Conservation (phyloP, 2,329 filamentous ascomycete genomes). For the Chalaropsis thielavioides region DNA sequence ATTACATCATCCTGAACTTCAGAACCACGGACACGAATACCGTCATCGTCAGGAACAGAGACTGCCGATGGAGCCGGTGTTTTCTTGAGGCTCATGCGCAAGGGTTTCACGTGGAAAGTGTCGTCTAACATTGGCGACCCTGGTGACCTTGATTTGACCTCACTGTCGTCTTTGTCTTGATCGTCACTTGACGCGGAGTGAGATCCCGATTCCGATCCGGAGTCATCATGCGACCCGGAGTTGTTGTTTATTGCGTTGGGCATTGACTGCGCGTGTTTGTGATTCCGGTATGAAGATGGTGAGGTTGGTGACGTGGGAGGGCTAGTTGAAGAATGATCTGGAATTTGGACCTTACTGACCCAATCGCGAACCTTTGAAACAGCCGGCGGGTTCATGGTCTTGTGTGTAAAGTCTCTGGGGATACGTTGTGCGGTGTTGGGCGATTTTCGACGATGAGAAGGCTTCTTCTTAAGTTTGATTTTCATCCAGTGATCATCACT, state of each 20-base stretch:
- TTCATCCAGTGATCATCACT: slow-evolving; percentile 86
- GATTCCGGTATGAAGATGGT: slow-evolving; percentile 6
- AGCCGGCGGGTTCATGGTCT: slow-evolving; percentile 40
- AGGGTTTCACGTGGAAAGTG: slow-evolving; percentile 12
- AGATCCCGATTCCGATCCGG: slow-evolving; percentile 6
- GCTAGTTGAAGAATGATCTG: slow-evolving; percentile 24
- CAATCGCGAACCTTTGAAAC: slow-evolving; percentile 48
- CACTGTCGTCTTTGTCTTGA: background rate
- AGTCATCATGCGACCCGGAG: background rate
- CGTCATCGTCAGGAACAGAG: slow-evolving; percentile 24
- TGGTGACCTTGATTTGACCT: background rate
- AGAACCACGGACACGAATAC: slow-evolving; percentile 21
- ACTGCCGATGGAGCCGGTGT: slow-evolving; percentile 6
- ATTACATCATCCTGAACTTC: slow-evolving; percentile 9
- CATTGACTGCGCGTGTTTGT: slow-evolving; percentile 14
- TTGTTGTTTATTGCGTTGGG: slow-evolving; percentile 13
- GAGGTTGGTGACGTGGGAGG: slow-evolving; percentile 10
- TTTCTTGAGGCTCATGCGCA: slow-evolving; percentile 8
- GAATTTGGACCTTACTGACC: slow-evolving; percentile 41
- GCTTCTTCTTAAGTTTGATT: slow-evolving; percentile 37
- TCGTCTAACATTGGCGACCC: slow-evolving; percentile 7
- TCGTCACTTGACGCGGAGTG: background rate
- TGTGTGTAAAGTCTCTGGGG: slow-evolving; percentile 44
- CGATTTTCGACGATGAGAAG: slow-evolving; percentile 23
- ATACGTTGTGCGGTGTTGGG: slow-evolving; percentile 25